A percentile compares a stretch with the other conserved stretches of the same genome.
Evolutionary conservation across 257 asterid genomes (phyloP).

Genomic region (Przewalskia tangutica): DNA sequence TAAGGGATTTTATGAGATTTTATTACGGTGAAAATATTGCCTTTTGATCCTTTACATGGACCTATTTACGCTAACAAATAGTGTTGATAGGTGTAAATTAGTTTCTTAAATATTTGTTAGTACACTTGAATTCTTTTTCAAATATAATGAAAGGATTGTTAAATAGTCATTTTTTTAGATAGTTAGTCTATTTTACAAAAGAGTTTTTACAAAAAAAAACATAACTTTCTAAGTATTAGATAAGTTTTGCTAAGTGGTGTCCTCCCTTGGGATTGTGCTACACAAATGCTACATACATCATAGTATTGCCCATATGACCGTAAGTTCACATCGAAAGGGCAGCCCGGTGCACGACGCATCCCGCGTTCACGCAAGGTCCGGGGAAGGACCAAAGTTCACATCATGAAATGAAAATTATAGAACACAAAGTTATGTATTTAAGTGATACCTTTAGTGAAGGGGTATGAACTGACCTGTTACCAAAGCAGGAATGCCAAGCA

Average conservation of each 20-base stretch:
- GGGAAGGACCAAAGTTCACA: not conserved
- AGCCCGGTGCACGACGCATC: not conserved
- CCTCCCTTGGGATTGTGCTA: not conserved
- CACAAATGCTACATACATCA: not conserved
- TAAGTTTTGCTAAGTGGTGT: not conserved
- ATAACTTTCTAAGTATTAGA: not conserved
- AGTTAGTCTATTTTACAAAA: not conserved
- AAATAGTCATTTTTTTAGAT: not conserved
- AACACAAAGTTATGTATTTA: not conserved
- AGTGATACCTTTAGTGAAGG: not conserved
- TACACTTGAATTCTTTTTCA: not conserved
- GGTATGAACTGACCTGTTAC: constrained; percentile 55
- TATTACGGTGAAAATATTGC: not conserved
- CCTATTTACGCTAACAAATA: not conserved
- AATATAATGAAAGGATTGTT: not conserved
- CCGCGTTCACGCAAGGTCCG: not conserved
- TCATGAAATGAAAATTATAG: not conserved
- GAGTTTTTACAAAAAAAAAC: not conserved
- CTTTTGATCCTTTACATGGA: not conserved
- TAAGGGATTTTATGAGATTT: not conserved
- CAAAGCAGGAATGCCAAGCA: constrained; percentile 83
- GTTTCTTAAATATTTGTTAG: not conserved
- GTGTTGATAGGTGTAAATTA: not conserved
- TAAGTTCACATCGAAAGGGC: not conserved
- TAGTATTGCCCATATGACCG: not conserved